Percentiles rank a stretch among this genome's conserved stretches.
phyloP scores from a whole-genome alignment of 352 stramenopile genomes.

The Phytopythium sindhum region DNA sequence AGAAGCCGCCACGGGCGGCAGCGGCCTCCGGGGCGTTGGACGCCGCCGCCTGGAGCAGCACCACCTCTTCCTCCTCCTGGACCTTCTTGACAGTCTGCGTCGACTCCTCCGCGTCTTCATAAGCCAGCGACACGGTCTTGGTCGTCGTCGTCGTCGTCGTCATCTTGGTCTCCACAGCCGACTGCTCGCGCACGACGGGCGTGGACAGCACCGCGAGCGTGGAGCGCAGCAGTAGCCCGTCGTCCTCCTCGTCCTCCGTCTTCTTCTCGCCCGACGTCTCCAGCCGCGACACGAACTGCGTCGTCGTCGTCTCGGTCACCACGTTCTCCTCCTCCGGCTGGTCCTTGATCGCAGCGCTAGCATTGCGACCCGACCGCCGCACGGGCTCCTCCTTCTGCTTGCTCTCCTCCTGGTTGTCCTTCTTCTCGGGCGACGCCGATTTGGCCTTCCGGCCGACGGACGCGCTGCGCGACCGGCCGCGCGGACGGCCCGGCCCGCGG shows the following conservation, averaged over 20 bases:
- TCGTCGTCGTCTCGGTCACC: constrained; percentile 20
- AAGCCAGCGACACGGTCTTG: constrained; percentile 43
- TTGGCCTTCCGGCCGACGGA: constrained; percentile 39
- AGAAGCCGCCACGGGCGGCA: constrained; percentile 12
- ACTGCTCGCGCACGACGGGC: constrained; percentile 24
- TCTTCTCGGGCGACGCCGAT: constrained; percentile 7
- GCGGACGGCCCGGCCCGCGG: constrained; percentile 31
- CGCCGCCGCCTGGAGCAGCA: constrained; percentile 12
- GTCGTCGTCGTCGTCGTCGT: constrained; percentile 13
- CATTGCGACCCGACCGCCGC: background rate
- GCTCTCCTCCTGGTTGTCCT: constrained; percentile 18
- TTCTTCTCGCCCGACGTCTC: constrained; percentile 22
- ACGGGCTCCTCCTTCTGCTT: constrained; percentile 8
- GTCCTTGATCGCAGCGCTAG: constrained; percentile 7
- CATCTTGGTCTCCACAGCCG: constrained; percentile 10
- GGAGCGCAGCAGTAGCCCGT: constrained; percentile 46
- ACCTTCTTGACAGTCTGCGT: background rate
- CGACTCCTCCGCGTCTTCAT: constrained; percentile 42
- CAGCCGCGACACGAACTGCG: constrained; percentile 29
- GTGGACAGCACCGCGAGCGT: constrained; percentile 37
- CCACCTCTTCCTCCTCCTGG: constrained; percentile 20
- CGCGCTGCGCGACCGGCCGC: constrained; percentile 58
- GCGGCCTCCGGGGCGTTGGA: background rate
- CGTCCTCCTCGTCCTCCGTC: constrained; percentile 40
- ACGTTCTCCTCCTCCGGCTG: constrained; percentile 14